A percentile compares a stretch with the other conserved stretches of the same genome.
These are phyloP conservation scores for Hypoxylon crocopeplum DNA, from an alignment of 495 filamentous ascomycete species.

Conservation along the genomic window DNA sequence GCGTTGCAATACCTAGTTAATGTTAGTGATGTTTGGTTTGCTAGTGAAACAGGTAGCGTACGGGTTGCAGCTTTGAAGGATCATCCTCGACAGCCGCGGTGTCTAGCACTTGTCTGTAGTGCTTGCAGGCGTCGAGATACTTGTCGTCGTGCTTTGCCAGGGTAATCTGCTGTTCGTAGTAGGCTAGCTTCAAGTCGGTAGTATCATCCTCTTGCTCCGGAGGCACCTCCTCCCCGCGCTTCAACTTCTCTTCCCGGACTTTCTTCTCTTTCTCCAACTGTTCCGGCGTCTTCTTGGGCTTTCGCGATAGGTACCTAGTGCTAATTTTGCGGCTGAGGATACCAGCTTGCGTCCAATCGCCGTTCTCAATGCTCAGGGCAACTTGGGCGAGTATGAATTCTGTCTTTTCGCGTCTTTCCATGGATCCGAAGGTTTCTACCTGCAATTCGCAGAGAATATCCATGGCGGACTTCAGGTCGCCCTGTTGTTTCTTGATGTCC, in stretches of 20 bases:
- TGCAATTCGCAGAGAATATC: slow-evolving; percentile 97
- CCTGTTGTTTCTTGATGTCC: slow-evolving; percentile 94
- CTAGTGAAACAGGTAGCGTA: slow-evolving; percentile 53
- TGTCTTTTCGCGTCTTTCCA: slow-evolving; percentile 95
- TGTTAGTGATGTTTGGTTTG: slow-evolving; percentile 38
- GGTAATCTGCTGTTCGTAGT: slow-evolving; percentile 95
- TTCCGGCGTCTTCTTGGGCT: slow-evolving; percentile 86
- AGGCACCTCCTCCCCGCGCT: slow-evolving; percentile 80
- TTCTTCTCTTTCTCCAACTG: slow-evolving; percentile 89
- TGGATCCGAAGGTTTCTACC: slow-evolving; percentile 98
- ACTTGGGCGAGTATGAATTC: slow-evolving; percentile 98
- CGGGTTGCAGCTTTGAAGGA: slow-evolving; percentile 79
- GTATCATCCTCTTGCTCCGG: slow-evolving; percentile 85
- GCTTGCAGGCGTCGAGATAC: slow-evolving; percentile 95
- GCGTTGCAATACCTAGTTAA: slow-evolving; percentile 77
- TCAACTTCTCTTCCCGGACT: slow-evolving; percentile 75
- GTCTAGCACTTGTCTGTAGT: slow-evolving; percentile 94
- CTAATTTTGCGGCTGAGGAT: slow-evolving; percentile 97
- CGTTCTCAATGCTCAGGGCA: slow-evolving; percentile 90
- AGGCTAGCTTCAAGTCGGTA: slow-evolving; percentile 93
- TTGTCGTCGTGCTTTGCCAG: slow-evolving; percentile 96
- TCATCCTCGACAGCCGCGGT: slow-evolving; percentile 93
- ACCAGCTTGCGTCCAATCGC: slow-evolving; percentile 93
- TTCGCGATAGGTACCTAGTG: slow-evolving; percentile 85
- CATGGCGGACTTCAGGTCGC: slow-evolving; percentile 85